A percentile compares a stretch with the other conserved stretches of the same genome.
phyloP scores from a whole-genome alignment of 352 stramenopile species.

The Plasmopara halstedii region DNA sequence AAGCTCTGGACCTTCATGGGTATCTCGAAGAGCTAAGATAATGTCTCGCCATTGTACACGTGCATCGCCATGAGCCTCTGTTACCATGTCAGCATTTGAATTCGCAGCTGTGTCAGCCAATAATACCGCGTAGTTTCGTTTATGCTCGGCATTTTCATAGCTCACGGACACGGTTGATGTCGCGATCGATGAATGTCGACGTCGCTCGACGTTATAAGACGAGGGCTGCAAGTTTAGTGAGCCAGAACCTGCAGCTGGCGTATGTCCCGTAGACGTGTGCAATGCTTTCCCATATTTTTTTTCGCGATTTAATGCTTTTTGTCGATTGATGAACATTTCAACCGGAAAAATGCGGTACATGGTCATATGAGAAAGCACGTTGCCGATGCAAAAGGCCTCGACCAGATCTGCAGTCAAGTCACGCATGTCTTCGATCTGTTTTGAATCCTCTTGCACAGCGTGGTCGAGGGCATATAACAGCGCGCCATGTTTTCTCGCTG shows the following conservation, averaged over 20 bases:
- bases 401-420: slow-evolving; percentile 64
- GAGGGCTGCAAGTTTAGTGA: slow-evolving; percentile 53
- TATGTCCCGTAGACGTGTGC: slow-evolving; percentile 21
- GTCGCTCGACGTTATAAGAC: slow-evolving; percentile 51
- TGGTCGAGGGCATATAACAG: slow-evolving; percentile 58
- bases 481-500: slow-evolving; percentile 64
- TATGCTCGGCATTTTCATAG: slow-evolving; percentile 32
- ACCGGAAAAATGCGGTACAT: slow-evolving; percentile 79
- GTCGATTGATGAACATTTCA: slow-evolving; percentile 51
- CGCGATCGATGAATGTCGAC: slow-evolving; percentile 16
- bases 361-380: slow-evolving; percentile 63
- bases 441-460: slow-evolving; percentile 26
- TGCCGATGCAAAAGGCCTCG: slow-evolving; percentile 77
- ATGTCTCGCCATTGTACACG: slow-evolving; percentile 62
- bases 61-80: slow-evolving; percentile 58
- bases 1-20: slow-evolving; percentile 59
- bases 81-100: slow-evolving; percentile 38
- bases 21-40: slow-evolving; percentile 42
- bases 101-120: slow-evolving; percentile 27
- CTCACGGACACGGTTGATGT: slow-evolving; percentile 11
- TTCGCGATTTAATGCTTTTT: neutral
- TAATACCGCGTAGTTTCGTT: slow-evolving; percentile 32
- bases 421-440: slow-evolving; percentile 17
- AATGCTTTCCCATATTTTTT: slow-evolving; percentile 38
- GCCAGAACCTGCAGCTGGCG: slow-evolving; percentile 17